Evolutionary conservation across 768 basidiomycete genomes (phyloP).

Genomic region (Russula abietina): DNA sequence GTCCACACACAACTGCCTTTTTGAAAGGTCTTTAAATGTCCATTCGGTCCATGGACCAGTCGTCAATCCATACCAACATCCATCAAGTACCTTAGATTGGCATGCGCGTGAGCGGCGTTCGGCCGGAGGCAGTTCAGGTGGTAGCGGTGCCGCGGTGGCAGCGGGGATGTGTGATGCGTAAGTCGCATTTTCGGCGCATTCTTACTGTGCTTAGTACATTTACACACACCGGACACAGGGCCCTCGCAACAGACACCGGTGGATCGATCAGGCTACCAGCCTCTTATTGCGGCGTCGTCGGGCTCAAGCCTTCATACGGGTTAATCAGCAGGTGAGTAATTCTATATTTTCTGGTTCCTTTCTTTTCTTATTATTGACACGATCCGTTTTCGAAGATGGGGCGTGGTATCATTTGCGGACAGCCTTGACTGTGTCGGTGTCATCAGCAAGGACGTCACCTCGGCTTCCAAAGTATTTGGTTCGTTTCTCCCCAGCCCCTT

Average conservation of each 20-base stretch:
- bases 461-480: slow-evolving; percentile 60
- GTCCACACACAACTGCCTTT: neutral
- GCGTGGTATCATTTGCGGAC: slow-evolving; percentile 89
- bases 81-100: slow-evolving; percentile 26
- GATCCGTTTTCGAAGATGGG: slow-evolving; percentile 52
- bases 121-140: slow-evolving; percentile 92
- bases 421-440: slow-evolving; percentile 93
- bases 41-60: slow-evolving; percentile 73
- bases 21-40: slow-evolving; percentile 65
- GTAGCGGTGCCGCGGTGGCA: slow-evolving; percentile 90
- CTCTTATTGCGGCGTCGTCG: slow-evolving; percentile 87
- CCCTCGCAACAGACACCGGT: slow-evolving; percentile 91
- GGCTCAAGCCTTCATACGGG: slow-evolving; percentile 93
- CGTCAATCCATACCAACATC: slow-evolving; percentile 58
- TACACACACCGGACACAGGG: slow-evolving; percentile 42
- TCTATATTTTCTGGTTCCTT: neutral
- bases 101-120: slow-evolving; percentile 43
- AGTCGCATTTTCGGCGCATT: slow-evolving; percentile 29
- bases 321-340: slow-evolving; percentile 67
- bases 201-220: neutral
- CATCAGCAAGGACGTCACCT: slow-evolving; percentile 49
- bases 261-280: slow-evolving; percentile 92
- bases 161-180: slow-evolving; percentile 79
- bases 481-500: slow-evolving; percentile 28
- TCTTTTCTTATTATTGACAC: neutral